Evolutionary conservation across 2,329 filamentous ascomycete species (phyloP), one percentile per base, ranked within the genome.

Genomic region (Epicoccum sorghinum): DNA sequence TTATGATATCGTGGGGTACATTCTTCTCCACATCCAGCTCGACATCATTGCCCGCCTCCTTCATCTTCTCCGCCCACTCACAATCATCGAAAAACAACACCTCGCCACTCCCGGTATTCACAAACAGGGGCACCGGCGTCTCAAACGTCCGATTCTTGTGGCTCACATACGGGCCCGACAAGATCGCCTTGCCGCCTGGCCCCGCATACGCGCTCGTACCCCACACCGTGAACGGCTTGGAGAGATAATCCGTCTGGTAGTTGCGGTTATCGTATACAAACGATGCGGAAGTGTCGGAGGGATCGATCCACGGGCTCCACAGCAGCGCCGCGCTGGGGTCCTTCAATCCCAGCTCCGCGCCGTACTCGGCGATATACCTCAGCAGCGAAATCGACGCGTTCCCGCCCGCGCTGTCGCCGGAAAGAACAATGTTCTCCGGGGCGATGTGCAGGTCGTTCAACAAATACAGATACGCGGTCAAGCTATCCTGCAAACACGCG

Each of bases 361-460:
- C 78, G 50, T 75, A 73, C 23, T 79, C 77, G 7, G 62, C 47
- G 4, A 83, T 58, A 59, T 83, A 83, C 14, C 80, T 71, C 29
- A 83, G 67, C 12, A 83, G 64, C 0, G 72, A 71, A 22, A 82
- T 71, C 0, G 67, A 72, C 9, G 80, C 65, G 58, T 83, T 82
- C 0, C 68, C 80, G 47, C 81, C 81, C 0, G 81, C 81, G 30
- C 76, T 79, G 62, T 83, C 81, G 4, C 81, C 81, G 0, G 74
- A 76, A 0, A 83, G 13, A 0, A 78, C 68, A 49, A 83, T 79
- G 30, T 76, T 69, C 0, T 56, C 44, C 0, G 80, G 59, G 0
- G 76, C 62, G 37, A 83, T 72, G 0, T 68, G 55, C 12, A 79
- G 62, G 4, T 69, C 67, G n/a, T 75, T 63, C 9, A 80, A 54